These are phyloP conservation scores for Obelidium mucronatum DNA, from an alignment of 192 early-diverging fungal species.

Conservation along the genomic window DNA sequence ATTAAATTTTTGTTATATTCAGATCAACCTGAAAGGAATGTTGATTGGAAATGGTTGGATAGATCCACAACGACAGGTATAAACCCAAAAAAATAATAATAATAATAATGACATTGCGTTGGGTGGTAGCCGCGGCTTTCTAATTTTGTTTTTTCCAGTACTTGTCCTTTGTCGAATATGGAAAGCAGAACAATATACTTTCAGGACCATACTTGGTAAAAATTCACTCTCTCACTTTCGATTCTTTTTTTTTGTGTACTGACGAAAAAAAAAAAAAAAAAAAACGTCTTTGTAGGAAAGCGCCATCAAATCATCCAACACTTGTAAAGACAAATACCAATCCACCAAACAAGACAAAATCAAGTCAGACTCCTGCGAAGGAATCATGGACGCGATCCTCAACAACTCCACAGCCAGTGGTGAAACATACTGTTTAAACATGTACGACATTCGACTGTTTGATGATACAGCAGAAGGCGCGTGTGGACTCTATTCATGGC, in stretches of 20 bases:
- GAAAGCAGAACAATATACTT: slow-evolving; percentile 49
- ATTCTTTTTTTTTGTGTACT: too few species aligned
- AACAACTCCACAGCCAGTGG: slow-evolving; percentile 10
- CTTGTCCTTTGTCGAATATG: slow-evolving; percentile 56
- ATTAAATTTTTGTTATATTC: not conserved
- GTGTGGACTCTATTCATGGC: slow-evolving; percentile 64
- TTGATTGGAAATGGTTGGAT: slow-evolving; percentile 83
- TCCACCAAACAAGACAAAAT: slow-evolving; percentile 32
- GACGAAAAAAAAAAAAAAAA: too few species aligned
- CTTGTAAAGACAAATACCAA: not conserved
- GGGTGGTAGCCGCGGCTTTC: not conserved
- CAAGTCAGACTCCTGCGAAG: slow-evolving; percentile 50
- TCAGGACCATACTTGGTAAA: too few species aligned
- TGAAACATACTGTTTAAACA: slow-evolving; percentile 66
- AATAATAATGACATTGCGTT: too few species aligned
- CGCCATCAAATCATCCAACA: slow-evolving; percentile 1
- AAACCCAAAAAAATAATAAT: too few species aligned
- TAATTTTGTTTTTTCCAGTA: slow-evolving; percentile 46
- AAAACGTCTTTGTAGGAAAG: slow-evolving; percentile 20
- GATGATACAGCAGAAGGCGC: slow-evolving; percentile 58
- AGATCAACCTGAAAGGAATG: slow-evolving; percentile 56
- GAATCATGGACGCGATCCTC: slow-evolving; percentile 50
- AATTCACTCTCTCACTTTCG: too few species aligned
- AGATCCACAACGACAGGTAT: slow-evolving; percentile 64
- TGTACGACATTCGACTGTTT: slow-evolving; percentile 72